Evolutionary conservation across 2,329 filamentous ascomycete species (phyloP), one percentile per base, ranked within the genome.

Genomic region (Sporothrix brasiliensis): DNA sequence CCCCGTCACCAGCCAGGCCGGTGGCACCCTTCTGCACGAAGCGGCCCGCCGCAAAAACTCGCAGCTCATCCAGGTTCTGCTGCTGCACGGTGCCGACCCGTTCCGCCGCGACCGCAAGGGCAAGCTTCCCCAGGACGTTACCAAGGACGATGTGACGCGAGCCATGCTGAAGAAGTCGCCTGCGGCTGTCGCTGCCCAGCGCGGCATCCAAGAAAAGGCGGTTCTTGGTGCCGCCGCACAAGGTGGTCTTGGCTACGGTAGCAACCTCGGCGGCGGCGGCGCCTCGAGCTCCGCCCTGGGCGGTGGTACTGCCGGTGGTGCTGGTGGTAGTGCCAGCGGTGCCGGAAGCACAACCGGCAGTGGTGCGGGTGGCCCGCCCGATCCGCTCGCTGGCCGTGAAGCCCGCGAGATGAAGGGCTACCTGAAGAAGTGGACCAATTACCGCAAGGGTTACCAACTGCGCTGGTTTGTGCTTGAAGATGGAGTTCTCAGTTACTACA

Each of bases 341-440:
- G 47, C 21, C 2, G 63, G 52, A 13, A 63, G n/a, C 16, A 27
- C 30, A 27, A 54, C 52, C 9, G 66, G 66, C 49, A 56, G 70
- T 4, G 50, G 66, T 14, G n/a, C 53, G 14, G 69, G 67, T 4
- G 49, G 61, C n/a, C 58, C 49, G 7, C 66, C 21, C 1, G 87
- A 91, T 74, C 83, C 87, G 24, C 79, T 89, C 71, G 91, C 91
- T 34, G 91, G 91, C 19, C 93, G 94, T 74, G 95, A 99, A 77
- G 91, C 92, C 21, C 87, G 94, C 63, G 94, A 98, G 80, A 98
- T 99, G 92, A 97, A 97, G 82, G 95, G 95, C 7, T 99, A 98
- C 79, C 84, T 99, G 70, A 98, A 97, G 82, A 99, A 99, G 80
- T 99, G 95, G 95, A 99, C 95, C 63, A 99, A 99, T 79, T 99